Base-by-base conservation (phyloP, 2,329 filamentous ascomycete species). In the Sclerotinia trifoliorum region DNA sequence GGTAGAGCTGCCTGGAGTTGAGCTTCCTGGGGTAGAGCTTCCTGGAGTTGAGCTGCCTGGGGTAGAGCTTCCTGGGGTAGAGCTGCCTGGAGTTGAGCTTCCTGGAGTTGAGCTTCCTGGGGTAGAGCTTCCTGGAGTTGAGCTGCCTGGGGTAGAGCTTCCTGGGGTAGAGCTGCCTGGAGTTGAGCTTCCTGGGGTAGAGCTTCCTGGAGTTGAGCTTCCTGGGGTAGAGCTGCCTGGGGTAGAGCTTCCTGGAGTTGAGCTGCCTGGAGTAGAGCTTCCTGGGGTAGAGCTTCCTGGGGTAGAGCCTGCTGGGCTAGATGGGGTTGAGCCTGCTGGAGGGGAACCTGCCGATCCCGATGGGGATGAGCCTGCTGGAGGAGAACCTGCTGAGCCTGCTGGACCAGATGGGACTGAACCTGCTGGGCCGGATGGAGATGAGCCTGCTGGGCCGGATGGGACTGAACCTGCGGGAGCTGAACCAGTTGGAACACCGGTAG, bases 251-350 rank as follows among this genome's bases (percentile, higher is more conserved):
- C 4, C 32, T 32, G 56, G 32, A 29, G 56, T 8, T 44, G 62
- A 52, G n/a, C 66, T n/a, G n/a, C n/a, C n/a, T n/a, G 66, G 24
- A 11, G 52, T 19, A n/a, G 68, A 66, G 24, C 66, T 19, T 48
- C 39, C 66, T 26, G 55, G 35, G 8, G 32, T 4, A 32, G 32
- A 32, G 5, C 32, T 5, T 32, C 4, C 32, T 32, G 56, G 32
- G n/a, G 56, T 8, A 48, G 62, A 52, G n/a, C 66, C n/a, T 48
- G 51, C 66, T 26, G 32, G n/a, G n/a, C n/a, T n/a, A n/a, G n/a
- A 32, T 32, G 32, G 32, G 32, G 5, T 1, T 32, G 32, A 32
- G 35, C 35, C 35, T 10, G 35, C 7, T 35, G 35, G 35, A 35
- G 35, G 35, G 10, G 35, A 35, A 10, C 35, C 35, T 35, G 35